These are phyloP conservation scores for Corymbia calophylla DNA, from an alignment of 441 rosid genomes.

Conservation along the genomic window DNA sequence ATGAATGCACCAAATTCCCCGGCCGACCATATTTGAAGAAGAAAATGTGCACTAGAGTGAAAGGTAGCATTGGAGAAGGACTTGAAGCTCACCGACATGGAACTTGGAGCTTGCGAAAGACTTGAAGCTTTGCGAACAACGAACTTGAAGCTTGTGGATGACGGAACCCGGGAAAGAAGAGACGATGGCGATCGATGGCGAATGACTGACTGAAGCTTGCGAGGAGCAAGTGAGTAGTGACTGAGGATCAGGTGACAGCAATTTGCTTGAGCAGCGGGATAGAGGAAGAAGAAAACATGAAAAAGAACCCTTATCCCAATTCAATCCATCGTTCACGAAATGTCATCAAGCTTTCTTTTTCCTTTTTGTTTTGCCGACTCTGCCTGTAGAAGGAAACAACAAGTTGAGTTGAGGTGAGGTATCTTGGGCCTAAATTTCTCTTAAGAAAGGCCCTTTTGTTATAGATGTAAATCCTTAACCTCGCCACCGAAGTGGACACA, in stretches of 20 bases:
- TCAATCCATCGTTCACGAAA: too few relatives aligned
- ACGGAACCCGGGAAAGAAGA: too few relatives aligned
- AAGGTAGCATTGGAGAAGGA: neutral
- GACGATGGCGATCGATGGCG: too few relatives aligned
- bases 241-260: rapidly evolving
- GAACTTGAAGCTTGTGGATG: too few relatives aligned
- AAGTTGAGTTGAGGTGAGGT: neutral
- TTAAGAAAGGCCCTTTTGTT: neutral
- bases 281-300: too few relatives aligned
- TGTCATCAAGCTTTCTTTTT: neutral
- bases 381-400: neutral
- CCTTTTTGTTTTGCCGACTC: neutral
- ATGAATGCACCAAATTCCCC: neutral
- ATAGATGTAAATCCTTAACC: neutral
- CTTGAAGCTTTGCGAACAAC: too few relatives aligned
- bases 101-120: too few relatives aligned
- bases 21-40: neutral
- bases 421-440: too few relatives aligned
- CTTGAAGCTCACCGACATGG: neutral
- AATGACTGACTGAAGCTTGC: too few relatives aligned
- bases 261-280: neutral
- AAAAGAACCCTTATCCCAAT: neutral
- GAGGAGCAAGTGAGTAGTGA: too few relatives aligned
- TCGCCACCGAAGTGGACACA: neutral
- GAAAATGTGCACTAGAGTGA: neutral